phyloP scores from a whole-genome alignment of 768 basidiomycete genomes.

The Calocybe indica region DNA sequence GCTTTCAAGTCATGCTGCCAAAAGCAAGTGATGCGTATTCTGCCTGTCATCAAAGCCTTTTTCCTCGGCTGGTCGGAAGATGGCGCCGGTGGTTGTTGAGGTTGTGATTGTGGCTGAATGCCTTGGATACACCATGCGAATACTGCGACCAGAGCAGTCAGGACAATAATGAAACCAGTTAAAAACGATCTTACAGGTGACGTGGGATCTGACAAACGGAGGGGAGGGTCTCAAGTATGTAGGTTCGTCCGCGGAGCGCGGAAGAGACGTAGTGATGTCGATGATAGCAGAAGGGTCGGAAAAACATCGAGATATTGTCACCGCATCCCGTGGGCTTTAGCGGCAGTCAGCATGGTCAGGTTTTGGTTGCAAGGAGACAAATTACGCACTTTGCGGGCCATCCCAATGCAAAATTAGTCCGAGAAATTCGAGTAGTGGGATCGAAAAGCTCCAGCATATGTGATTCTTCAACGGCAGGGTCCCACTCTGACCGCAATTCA shows the following conservation, averaged over 20 bases:
- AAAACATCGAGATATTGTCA: constrained; percentile 87
- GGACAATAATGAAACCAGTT: constrained; percentile 2
- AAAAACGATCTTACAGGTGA: constrained; percentile 43
- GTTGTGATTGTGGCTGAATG: constrained; percentile 30
- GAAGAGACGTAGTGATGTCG: constrained; percentile 90
- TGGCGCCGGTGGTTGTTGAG: constrained; percentile 21
- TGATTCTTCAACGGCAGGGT: constrained; percentile 86
- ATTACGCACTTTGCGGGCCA: constrained; percentile 91
- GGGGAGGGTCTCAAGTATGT: constrained; percentile 88
- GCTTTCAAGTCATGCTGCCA: constrained; percentile 94
- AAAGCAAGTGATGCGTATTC: constrained; percentile 81
- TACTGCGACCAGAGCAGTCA: constrained; percentile 35
- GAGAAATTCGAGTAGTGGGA: constrained; percentile 75
- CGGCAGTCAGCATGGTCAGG: constrained; percentile 6
- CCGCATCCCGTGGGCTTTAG: constrained; percentile 81
- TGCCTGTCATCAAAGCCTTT: constrained; percentile 26
- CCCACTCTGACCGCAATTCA: constrained; percentile 88
- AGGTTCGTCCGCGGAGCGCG: constrained; percentile 86
- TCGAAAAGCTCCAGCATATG: constrained; percentile 84
- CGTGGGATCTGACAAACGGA: constrained; percentile 86
- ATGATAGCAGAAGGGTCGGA: constrained; percentile 78
- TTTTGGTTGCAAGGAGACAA: not conserved
- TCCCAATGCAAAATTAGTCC: constrained; percentile 88
- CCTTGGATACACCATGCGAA: constrained; percentile 94
- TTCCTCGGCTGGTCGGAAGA: constrained; percentile 24